These are phyloP conservation scores for Tilletia setariae DNA, from an alignment of 1,284 basidiomycete species.

Conservation along the genomic window DNA sequence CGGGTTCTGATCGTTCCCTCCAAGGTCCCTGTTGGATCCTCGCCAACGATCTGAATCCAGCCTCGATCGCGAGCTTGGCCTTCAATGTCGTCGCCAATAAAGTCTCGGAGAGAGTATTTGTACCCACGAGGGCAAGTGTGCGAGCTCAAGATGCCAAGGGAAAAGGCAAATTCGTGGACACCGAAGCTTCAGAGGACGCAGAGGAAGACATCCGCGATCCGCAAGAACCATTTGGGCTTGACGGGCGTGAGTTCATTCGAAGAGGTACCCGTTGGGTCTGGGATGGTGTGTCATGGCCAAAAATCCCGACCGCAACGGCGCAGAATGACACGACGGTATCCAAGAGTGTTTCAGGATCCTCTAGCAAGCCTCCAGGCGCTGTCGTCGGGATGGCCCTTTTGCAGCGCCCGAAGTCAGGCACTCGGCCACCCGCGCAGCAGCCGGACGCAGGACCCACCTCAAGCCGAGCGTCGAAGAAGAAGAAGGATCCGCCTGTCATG, in stretches of 20 bases:
- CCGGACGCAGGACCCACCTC: neutral
- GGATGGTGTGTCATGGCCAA: constrained; percentile 16
- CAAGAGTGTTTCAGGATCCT: neutral
- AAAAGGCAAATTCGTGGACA: constrained; percentile 20
- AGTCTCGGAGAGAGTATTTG: constrained; percentile 24
- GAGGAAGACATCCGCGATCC: neutral
- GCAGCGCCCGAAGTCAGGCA: neutral
- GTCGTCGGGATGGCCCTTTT: neutral
- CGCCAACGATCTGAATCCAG: constrained; percentile 92
- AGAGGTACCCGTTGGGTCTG: constrained; percentile 7
- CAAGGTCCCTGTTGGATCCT: constrained; percentile 60
- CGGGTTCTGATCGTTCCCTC: neutral
- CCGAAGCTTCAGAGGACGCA: neutral
- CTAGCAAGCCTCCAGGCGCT: neutral
- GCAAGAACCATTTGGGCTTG: constrained; percentile 1
- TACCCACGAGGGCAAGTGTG: constrained; percentile 21
- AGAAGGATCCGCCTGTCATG: neutral
- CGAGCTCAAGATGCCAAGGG: constrained; percentile 20
- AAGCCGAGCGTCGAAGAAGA: neutral
- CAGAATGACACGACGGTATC: neutral
- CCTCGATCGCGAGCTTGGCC: constrained; percentile 71
- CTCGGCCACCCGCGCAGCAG: neutral
- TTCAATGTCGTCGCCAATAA: constrained; percentile 38
- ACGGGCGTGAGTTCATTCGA: constrained; percentile 13
- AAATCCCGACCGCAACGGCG: neutral